These are phyloP conservation scores for Dillenia turbinata DNA, from an alignment of 164 flowering plant genomes.

Conservation along the genomic window DNA sequence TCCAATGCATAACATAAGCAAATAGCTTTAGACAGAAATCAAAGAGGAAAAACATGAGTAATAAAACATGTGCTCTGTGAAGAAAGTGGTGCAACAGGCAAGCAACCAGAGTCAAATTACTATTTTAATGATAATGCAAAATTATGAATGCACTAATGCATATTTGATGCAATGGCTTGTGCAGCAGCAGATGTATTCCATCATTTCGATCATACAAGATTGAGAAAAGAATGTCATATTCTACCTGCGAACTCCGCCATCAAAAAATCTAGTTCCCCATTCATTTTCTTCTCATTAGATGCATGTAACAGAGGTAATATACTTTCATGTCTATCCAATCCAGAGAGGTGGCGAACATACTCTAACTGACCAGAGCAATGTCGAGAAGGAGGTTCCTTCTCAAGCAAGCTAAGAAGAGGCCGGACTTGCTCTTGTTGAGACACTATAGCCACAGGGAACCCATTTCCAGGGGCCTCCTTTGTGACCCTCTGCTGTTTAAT, in stretches of 20 bases:
- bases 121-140: no score
- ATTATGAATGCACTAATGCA: no score
- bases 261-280: slow-evolving; percentile 87
- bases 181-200: neutral
- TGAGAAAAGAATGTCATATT: neutral
- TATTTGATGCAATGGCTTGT: no score
- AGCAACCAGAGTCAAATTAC: no score
- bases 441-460: slow-evolving; percentile 29
- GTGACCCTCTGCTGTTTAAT: slow-evolving; percentile 49
- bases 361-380: slow-evolving; percentile 95
- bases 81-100: no score
- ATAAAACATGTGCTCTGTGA: no score
- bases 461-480: slow-evolving; percentile 53
- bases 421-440: slow-evolving; percentile 78
- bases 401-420: slow-evolving; percentile 94
- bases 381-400: slow-evolving; percentile 95
- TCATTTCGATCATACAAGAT: neutral
- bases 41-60: no score
- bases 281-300: slow-evolving; percentile 71
- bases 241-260: slow-evolving; percentile 97
- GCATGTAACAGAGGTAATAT: slow-evolving; percentile 81
- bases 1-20: no score
- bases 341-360: slow-evolving; percentile 77
- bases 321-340: slow-evolving; percentile 87
- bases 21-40: no score